Conservation (phyloP, 1,284 basidiomycete genomes). For the Pseudozyma sp. region DNA sequence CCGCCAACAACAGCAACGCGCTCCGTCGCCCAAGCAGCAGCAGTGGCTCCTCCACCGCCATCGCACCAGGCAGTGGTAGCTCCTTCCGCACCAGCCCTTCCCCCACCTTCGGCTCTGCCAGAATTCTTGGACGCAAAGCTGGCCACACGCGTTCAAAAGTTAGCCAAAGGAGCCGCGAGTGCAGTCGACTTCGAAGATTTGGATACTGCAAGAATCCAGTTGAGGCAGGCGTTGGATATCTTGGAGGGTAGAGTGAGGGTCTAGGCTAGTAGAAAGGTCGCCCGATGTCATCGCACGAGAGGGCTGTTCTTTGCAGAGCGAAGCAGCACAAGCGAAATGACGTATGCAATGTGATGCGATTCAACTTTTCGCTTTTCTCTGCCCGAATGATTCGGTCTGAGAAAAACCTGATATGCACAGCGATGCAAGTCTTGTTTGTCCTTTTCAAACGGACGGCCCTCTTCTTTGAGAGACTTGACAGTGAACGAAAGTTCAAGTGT, state of each 20-base stretch:
- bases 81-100: not conserved
- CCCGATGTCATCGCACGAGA: not conserved
- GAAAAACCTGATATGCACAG: too few relatives aligned
- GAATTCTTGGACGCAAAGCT: conserved; percentile 70
- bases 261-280: not conserved
- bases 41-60: not conserved
- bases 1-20: not conserved
- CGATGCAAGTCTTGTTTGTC: too few relatives aligned
- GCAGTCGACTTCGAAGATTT: conserved; percentile 68
- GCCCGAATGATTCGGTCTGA: too few relatives aligned
- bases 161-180: conserved; percentile 61
- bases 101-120: conserved; percentile 71
- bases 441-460: not conserved
- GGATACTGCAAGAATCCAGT: conserved; percentile 59
- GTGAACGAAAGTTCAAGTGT: too few relatives aligned
- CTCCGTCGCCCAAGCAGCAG: not conserved
- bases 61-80: not conserved
- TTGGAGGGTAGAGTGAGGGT: conserved; percentile 51
- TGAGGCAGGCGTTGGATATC: conserved; percentile 61
- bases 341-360: too few relatives aligned
- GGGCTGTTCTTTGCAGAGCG: not conserved
- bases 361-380: too few relatives aligned
- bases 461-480: not conserved
- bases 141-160: conserved; percentile 55
- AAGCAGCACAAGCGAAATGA: not conserved